These are phyloP conservation scores for Tolypocladium album DNA, from an alignment of 2,329 filamentous ascomycete species.

Conservation along the genomic window DNA sequence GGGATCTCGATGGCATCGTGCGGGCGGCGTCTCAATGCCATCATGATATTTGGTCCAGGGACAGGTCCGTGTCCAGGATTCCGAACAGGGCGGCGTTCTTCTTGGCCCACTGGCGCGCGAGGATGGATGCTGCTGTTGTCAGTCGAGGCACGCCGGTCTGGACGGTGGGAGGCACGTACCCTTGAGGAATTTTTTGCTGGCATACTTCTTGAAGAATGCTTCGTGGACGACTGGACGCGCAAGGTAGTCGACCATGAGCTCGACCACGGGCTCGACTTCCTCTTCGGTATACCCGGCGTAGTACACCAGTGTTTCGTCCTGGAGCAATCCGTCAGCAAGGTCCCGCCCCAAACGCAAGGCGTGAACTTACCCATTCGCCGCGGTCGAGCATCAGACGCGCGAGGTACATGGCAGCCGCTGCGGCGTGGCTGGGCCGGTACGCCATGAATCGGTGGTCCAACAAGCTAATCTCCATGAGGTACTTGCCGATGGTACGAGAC, in stretches of 20 bases:
- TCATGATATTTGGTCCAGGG: conserved; percentile 36
- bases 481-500: conserved; percentile 93
- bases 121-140: conserved; percentile 60
- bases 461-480: conserved; percentile 92
- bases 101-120: conserved; percentile 90
- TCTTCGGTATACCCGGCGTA: conserved; percentile 91
- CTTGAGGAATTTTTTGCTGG: conserved; percentile 98
- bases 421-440: conserved; percentile 80
- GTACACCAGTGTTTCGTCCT: conserved; percentile 78
- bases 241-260: conserved; percentile 94
- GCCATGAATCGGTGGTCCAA: conserved; percentile 90
- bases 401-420: conserved; percentile 90
- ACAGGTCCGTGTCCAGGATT: conserved; percentile 37
- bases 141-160: conserved; percentile 7
- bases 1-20: conserved; percentile 1
- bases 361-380: conserved; percentile 68
- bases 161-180: conserved; percentile 46
- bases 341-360: not conserved
- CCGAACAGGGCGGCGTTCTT: conserved; percentile 53
- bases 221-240: conserved; percentile 84
- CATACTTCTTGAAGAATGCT: conserved; percentile 99
- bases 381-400: conserved; percentile 82
- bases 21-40: conserved; percentile 4
- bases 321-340: conserved; percentile 15
- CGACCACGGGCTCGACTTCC: conserved; percentile 84